These are phyloP conservation scores for Hydnomerulius pinastri DNA, from an alignment of 768 basidiomycete genomes.

Conservation along the genomic window DNA sequence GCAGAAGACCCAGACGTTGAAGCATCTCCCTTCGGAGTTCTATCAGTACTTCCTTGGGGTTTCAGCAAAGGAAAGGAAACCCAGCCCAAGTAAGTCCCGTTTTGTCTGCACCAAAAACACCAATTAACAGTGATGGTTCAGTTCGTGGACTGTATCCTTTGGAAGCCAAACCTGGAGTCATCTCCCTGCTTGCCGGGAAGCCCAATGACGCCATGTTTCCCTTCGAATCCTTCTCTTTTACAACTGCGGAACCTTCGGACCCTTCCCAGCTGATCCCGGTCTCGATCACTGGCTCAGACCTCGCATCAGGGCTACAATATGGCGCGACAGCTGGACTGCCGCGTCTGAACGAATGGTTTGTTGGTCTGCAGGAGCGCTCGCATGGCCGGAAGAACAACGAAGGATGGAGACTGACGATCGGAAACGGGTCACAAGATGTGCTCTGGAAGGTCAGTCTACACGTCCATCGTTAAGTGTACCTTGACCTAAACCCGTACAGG, in stretches of 20 bases:
- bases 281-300: constrained; percentile 56
- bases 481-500: constrained; percentile 43
- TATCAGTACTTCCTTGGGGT: constrained; percentile 65
- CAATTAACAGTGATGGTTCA: constrained; percentile 26
- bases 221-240: constrained; percentile 77
- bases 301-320: constrained; percentile 76
- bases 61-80: constrained; percentile 59
- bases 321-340: constrained; percentile 69
- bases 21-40: constrained; percentile 48
- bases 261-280: constrained; percentile 48
- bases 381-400: constrained; percentile 65
- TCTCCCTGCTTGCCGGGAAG: constrained; percentile 87
- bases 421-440: constrained; percentile 86
- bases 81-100: constrained; percentile 54
- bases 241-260: constrained; percentile 51
- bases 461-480: neutral
- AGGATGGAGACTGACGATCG: constrained; percentile 78
- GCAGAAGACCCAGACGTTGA: neutral
- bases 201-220: constrained; percentile 92
- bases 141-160: constrained; percentile 75
- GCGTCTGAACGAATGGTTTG: constrained; percentile 67
- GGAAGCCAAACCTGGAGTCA: constrained; percentile 74
- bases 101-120: neutral
- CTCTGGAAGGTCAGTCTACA: constrained; percentile 68
- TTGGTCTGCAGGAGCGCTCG: constrained; percentile 64